Evolutionary conservation across 352 stramenopile species (phyloP), one percentile per base, ranked within the genome.

Genomic region (Phytophthora fragariaefolia): DNA sequence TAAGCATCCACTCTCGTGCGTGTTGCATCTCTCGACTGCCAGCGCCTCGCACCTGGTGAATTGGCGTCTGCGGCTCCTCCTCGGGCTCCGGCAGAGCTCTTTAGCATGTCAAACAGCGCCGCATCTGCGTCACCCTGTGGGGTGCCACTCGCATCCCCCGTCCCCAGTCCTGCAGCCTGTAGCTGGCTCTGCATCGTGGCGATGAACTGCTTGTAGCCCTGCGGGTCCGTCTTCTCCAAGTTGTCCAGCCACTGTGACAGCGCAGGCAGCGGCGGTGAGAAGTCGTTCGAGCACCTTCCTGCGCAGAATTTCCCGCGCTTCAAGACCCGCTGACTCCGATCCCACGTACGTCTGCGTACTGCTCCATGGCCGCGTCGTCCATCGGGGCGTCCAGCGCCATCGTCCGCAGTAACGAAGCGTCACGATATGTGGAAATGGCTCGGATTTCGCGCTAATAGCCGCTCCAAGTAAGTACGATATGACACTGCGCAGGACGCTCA

Each of bases 181-280:
- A 91, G 40, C 67, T 91, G 79, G 47, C 68, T 75, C 59, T 89
- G 67, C 84, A 95, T 90, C 23, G 79, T 80, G 8, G 69, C 62
- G n/a, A 95, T 79, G 24, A 92, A 70, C 20, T 79, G 66, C 38
- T 80, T 66, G 66, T 93, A 95, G 55, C 71, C 70, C 52, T 88
- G 69, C 3, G 87, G 85, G 51, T 95, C 85, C 9, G 80, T 87
- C 45, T 79, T 78, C 51, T 90, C 81, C 53, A 95, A 61, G 48
- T 87, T 81, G 48, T 95, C 85, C 32, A 95, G 73, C 71, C 76
- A 87, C 87, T 95, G 24, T 6, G 12, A 12, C 34, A 38, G 9
- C n/a, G 17, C 24, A 55, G 56, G n/a, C n/a, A n/a, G n/a, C n/a
- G 36, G 50, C 51, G 34, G 27, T 72, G 52, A 70, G 51, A 58